Evolutionary conservation across 192 early-diverging fungal species (phyloP), one percentile per base, ranked within the genome.

Genomic region (Phycomyces blakesleeanus): DNA sequence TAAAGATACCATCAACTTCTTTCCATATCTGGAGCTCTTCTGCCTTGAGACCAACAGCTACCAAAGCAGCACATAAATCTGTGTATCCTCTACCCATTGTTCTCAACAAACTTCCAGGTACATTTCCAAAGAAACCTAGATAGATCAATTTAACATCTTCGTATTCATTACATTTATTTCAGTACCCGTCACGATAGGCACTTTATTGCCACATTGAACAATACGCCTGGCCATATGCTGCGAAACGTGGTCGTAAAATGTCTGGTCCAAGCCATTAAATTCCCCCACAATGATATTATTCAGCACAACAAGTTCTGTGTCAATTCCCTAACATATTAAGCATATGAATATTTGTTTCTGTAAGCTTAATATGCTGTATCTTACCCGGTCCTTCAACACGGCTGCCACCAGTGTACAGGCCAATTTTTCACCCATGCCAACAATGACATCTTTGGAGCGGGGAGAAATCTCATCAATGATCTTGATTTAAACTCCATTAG

Each of bases 1-100:
- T 96, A 67, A 96, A 96, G 53, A 96, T 96, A 38, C 94, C 94
- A 63, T 96, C 94, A 3, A 96, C 94, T 63, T 96, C 94, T 76
- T 96, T 96, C 91, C 91, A 96, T n/a, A 96, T 89, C 67, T 96
- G 94, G 44, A 96, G 79, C 67, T 96, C 94, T 12, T 83, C 72
- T 4, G 93, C 92, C 18, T 78, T 64, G 12, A 92, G 65, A 3
- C 83, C 94, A 11, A 95, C 94, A 0, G 94, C 90, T 41, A 89
- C 77, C 52, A 96, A 81, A 1, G 94, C 94, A 25, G 94, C 94
- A 14, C 93, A 94, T 60, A 96, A 78, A 63, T 96, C 94, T 0
- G 94, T 96, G 75, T 96, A 96, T 0, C 94, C 94, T 49, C 93
- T 89, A 12, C 94, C 94, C 60, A 96, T 91, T 73, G 89, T 91